Percentiles rank a stretch among this genome's conserved stretches.
Conservation (phyloP, 768 basidiomycete genomes). For the Termitomyces sp. region DNA sequence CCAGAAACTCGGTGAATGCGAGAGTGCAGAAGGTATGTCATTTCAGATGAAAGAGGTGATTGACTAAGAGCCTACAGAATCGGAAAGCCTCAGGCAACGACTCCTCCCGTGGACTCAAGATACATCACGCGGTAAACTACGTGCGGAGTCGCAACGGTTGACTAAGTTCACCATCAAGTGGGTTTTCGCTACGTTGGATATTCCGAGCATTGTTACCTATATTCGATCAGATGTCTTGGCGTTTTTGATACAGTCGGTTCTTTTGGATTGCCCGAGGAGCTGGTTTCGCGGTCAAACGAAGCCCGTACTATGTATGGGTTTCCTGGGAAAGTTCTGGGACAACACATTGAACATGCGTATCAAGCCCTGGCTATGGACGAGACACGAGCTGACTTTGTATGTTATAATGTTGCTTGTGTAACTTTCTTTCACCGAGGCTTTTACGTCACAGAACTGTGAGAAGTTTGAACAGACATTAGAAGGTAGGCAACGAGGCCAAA, state of each 20-base stretch:
- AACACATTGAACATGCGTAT: conserved; percentile 60
- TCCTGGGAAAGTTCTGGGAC: conserved; percentile 50
- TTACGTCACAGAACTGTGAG: conserved; percentile 36
- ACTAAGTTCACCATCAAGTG: conserved; percentile 59
- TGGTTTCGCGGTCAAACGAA: conserved; percentile 40
- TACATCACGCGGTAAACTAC: conserved; percentile 45
- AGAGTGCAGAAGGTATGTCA: conserved; percentile 37
- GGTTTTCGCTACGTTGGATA: conserved; percentile 8
- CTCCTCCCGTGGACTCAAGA: conserved; percentile 52
- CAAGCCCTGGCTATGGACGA: conserved; percentile 72
- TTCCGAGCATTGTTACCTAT: neutral
- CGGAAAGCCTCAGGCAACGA: conserved; percentile 28
- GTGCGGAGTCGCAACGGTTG: conserved; percentile 40
- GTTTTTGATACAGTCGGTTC: conserved; percentile 80
- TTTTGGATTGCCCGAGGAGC: conserved; percentile 63
- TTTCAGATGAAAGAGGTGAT: neutral
- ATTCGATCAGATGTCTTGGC: conserved; percentile 49
- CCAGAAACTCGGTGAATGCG: conserved; percentile 55
- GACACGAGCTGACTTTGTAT: conserved; percentile 61
- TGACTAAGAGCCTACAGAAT: neutral
- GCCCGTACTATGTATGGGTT: conserved; percentile 59
- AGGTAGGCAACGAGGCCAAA: conserved; percentile 50
- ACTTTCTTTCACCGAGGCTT: neutral
- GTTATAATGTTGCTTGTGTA: conserved; percentile 15
- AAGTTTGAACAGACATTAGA: conserved; percentile 56